Evolutionary conservation across 208 protist genomes (phyloP), one percentile per base, ranked within the genome.

Genomic region (Wallacemonas sp.): DNA sequence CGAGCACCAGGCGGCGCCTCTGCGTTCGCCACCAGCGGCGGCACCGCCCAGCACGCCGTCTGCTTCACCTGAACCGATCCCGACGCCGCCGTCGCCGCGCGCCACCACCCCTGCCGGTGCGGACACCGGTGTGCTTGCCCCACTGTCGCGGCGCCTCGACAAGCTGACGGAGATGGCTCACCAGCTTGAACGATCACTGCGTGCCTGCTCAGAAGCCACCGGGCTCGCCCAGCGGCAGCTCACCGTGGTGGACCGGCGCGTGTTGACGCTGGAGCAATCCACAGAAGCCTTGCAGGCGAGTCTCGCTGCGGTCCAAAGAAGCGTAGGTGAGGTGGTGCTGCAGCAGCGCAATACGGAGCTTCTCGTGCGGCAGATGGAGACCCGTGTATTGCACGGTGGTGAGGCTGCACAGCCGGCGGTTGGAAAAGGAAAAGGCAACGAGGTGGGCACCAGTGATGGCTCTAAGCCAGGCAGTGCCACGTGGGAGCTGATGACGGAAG

Each of bases 341-440:
- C 41, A 78, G 29, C 73, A 86, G 68, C 70, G 74, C 38, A 89
- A 86, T 61, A 77, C 73, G 1, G 83, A 91, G 57, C 48, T 77
- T 8, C 75, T 93, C 13, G 69, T 91, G 39, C 71, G 75, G 33
- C 87, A 93, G 63, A 73, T 91, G 50, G 87, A 91, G 59, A 71
- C 71, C 17, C 59, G 73, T 30, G 72, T 87, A 8, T 52, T 83
- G 4, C 42, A 32, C 22, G 12, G 15, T n/a, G 15, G 5, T n/a
- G 21, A 5, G 19, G 26, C 55, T 34, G 46, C 60, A 5, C 0
- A 21, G 26, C 4, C 53, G 8, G 46, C 44, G 13, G 9, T 30
- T 5, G 29, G 27, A 8, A 44, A 32, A 22, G 54, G 24, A 48
- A 64, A 22, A 60, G 34, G 26, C 38, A 33, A 33, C 19, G 24